Evolutionary conservation across 768 basidiomycete species (phyloP).

Genomic region (Termitomyces sp.): DNA sequence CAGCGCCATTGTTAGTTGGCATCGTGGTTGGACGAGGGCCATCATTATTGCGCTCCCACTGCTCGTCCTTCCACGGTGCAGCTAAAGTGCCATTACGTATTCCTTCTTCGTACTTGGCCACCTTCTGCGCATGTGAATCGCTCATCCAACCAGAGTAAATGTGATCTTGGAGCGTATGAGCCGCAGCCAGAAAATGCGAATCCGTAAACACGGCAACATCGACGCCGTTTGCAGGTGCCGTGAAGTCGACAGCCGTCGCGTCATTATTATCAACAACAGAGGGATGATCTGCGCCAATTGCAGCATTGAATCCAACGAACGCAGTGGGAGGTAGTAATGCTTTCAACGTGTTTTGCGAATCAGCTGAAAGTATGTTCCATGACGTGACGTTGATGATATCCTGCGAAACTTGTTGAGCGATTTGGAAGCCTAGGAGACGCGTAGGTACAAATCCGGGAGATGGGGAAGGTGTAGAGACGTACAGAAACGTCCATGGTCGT

Average conservation of each 20-base stretch:
- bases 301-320: constrained; percentile 27
- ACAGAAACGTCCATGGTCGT: constrained; percentile 42
- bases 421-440: constrained; percentile 10
- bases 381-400: constrained; percentile 41
- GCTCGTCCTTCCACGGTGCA: constrained; percentile 61
- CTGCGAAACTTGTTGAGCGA: constrained; percentile 29
- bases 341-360: constrained; percentile 31
- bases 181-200: constrained; percentile 47
- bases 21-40: constrained; percentile 4
- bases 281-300: constrained; percentile 34
- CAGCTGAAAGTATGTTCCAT: constrained; percentile 41
- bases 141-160: constrained; percentile 48
- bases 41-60: constrained; percentile 44
- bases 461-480: constrained; percentile 19
- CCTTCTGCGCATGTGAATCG: constrained; percentile 34
- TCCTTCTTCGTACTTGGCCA: constrained; percentile 38
- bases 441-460: constrained; percentile 7
- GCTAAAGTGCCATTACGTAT: constrained; percentile 40
- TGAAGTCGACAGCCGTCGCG: constrained; percentile 16
- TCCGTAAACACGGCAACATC: constrained; percentile 43
- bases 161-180: constrained; percentile 58
- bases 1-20: constrained; percentile 6
- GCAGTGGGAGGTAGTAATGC: constrained; percentile 43
- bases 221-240: constrained; percentile 15
- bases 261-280: constrained; percentile 14